A percentile compares a stretch with the other conserved stretches of the same genome.
These are phyloP conservation scores for Trichosporon sp. DNA, from an alignment of 1,284 basidiomycete species.

Conservation along the genomic window DNA sequence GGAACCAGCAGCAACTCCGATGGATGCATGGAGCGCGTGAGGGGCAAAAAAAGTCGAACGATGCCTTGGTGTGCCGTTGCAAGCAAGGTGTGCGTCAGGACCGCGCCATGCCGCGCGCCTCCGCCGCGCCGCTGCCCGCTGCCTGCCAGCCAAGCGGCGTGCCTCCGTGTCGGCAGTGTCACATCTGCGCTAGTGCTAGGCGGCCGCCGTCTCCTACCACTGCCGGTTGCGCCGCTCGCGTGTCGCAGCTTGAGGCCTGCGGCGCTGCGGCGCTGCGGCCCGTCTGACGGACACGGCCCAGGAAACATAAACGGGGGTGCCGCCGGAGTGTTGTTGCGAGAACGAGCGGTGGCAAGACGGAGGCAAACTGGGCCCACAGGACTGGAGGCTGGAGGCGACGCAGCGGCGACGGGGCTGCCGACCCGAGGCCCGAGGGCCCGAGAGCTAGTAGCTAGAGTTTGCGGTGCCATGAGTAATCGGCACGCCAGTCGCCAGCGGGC, in stretches of 20 bases:
- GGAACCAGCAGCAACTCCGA: too few species aligned
- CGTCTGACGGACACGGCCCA: neutral
- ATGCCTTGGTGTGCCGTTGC: neutral
- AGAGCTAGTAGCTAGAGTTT: neutral
- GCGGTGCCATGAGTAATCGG: neutral
- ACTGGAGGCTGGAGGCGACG: neutral
- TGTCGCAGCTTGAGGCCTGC: too few species aligned
- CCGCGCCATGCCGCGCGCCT: too few species aligned
- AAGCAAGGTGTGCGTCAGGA: neutral
- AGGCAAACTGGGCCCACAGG: neutral
- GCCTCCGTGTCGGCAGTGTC: neutral
- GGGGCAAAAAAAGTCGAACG: neutral
- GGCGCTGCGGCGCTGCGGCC: neutral
- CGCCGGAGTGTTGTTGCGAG: too few species aligned
- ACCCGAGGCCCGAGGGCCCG: neutral
- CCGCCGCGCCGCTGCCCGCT: too few species aligned
- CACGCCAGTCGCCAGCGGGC: too few species aligned
- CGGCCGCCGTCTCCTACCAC: too few species aligned
- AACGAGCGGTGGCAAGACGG: neutral
- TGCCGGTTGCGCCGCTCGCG: too few species aligned
- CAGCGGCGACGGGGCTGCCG: neutral
- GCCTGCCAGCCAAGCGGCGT: neutral
- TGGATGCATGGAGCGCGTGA: too few species aligned
- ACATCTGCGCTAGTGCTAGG: neutral
- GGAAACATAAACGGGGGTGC: neutral